phyloP scores from a whole-genome alignment of 2,329 filamentous ascomycete genomes.

The Colletotrichum coccodes region DNA sequence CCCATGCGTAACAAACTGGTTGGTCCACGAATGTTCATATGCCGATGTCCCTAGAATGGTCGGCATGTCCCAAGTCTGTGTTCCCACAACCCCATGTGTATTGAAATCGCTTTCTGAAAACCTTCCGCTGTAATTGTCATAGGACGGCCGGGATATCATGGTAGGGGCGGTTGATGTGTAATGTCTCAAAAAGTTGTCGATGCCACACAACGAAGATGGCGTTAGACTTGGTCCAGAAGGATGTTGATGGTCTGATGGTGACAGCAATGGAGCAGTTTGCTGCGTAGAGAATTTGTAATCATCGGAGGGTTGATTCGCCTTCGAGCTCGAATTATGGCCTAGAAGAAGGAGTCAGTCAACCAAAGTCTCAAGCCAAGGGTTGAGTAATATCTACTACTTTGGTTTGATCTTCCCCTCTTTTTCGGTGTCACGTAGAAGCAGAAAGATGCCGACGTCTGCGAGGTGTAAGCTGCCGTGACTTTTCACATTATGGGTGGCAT shows the following conservation, averaged over 20 bases:
- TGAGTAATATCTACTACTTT: conserved; percentile 4
- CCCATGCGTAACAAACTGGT: neutral
- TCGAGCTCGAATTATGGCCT: neutral
- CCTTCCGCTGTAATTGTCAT: neutral
- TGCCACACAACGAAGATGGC: neutral
- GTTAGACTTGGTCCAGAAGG: no score
- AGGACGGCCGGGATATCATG: neutral
- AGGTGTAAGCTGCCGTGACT: neutral
- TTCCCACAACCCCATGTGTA: neutral
- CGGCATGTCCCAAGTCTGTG: neutral
- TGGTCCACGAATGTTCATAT: neutral
- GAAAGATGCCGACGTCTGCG: neutral
- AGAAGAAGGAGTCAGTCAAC: neutral
- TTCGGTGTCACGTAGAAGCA: conserved; percentile 14
- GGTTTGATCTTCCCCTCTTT: conserved; percentile 10
- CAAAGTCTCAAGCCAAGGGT: neutral
- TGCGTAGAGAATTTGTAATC: neutral
- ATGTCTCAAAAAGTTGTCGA: neutral
- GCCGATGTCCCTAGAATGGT: neutral
- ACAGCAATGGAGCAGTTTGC: neutral
- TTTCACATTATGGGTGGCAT: neutral
- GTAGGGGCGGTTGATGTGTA: no score
- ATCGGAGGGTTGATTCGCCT: neutral
- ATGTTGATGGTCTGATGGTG: neutral
- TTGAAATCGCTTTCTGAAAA: neutral